Evolutionary conservation across 139 green algal species (phyloP), one percentile per base, ranked within the genome.

Genomic region (Auxenochlorella pyrenoidosa): DNA sequence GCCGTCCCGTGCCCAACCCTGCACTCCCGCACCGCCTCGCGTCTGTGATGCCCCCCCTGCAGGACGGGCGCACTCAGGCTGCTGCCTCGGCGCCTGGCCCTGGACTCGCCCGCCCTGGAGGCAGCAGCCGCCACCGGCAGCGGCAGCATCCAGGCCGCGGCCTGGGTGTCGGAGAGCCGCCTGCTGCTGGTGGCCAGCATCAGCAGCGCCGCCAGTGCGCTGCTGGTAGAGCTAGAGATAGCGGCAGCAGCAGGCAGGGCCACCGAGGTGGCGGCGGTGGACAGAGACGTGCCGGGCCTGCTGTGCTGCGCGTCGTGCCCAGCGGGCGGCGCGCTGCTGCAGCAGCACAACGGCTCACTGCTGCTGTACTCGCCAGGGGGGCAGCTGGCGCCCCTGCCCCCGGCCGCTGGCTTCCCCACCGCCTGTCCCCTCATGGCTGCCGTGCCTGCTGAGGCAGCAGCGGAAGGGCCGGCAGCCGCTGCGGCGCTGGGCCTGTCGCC

Each of bases 401-500:
- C 65, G 0, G 34, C 73, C 15, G 86, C 70, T 3, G 81, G 73
- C 54, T 92, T 90, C 70, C 79, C 85, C 18, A 60, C 24, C 0
- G 28, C 72, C 71, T 92, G 88, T 44, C 59, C 60, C 0, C 71
- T 70, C 10, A 90, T 90, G 72, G 73, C 58, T 19, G 40, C 73
- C n/a, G n/a, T 41, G 2, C 84, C 90, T 2, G 51, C 73, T 10
- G 80, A 5, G 36, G 40, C 60, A 26, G 26, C 16, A 75, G n/a
- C 59, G 59, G 34, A 32, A 15, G 66, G 58, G 26, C n/a, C 34
- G 34, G 32, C 59, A 32, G 71, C 78, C 88, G 19, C 89, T 6
- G 44, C 91, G 36, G 93, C 91, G 2, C 30, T 98, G 5, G 95
- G 95, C 6, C 87, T 98, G 13, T 88, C 82, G 30, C n/a, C 44